phyloP scores from a whole-genome alignment of 1,284 basidiomycete species.

The Puccinia brachypodii region DNA sequence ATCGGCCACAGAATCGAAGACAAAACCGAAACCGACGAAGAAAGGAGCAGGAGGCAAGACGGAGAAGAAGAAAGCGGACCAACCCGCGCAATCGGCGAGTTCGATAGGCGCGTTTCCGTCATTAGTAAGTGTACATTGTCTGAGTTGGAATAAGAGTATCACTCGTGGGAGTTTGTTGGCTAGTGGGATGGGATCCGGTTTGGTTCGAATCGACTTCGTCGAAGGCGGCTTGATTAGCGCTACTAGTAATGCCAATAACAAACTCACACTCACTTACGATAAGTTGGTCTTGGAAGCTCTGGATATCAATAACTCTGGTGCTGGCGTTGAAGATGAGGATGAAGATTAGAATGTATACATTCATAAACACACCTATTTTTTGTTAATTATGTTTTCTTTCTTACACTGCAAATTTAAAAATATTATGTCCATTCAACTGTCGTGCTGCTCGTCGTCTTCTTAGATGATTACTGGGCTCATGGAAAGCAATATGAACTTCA shows the following conservation, averaged over 20 bases:
- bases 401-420: neutral
- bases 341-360: neutral
- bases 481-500: no score
- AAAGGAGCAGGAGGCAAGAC: slow-evolving; percentile 57
- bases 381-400: neutral
- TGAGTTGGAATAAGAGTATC: slow-evolving; percentile 77
- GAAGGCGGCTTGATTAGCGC: slow-evolving; percentile 48
- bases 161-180: slow-evolving; percentile 69
- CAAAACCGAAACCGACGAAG: slow-evolving; percentile 53
- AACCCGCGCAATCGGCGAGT: slow-evolving; percentile 60
- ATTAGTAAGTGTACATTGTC: slow-evolving; percentile 71
- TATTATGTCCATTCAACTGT: neutral
- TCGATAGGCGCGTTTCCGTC: slow-evolving; percentile 64
- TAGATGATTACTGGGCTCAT: no score
- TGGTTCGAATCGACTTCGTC: slow-evolving; percentile 73
- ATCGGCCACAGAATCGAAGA: slow-evolving; percentile 34
- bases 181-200: slow-evolving; percentile 74
- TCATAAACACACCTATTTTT: no score
- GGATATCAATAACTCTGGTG: slow-evolving; percentile 4
- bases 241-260: neutral
- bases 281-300: neutral
- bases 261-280: neutral
- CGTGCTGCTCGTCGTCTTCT: no score
- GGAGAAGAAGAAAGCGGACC: slow-evolving; percentile 51
- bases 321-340: slow-evolving; percentile 7